Evolutionary conservation across 2,329 filamentous ascomycete genomes (phyloP).

Genomic region (Onygena corvina): DNA sequence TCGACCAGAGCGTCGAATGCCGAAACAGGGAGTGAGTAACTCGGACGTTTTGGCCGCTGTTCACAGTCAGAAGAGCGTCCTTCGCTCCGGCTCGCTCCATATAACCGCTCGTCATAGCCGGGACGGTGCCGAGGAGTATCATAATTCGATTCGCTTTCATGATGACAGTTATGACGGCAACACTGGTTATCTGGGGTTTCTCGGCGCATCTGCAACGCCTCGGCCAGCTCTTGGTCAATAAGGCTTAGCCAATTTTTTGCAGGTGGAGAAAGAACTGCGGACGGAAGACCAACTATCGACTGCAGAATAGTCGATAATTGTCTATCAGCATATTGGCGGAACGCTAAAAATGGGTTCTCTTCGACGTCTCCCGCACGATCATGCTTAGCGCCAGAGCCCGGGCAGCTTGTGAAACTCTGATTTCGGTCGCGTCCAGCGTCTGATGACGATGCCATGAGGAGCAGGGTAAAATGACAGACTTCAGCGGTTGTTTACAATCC

Average conservation of each 20-base stretch:
- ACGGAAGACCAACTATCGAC: conserved; percentile 39
- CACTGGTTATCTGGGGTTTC: conserved; percentile 1
- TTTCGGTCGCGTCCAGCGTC: conserved; percentile 4
- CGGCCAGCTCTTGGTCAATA: conserved; percentile 22
- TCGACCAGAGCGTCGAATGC: conserved; percentile 28
- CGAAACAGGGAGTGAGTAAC: conserved; percentile 20
- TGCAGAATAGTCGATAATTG: conserved; percentile 45
- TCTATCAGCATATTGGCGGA: conserved; percentile 50
- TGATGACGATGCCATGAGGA: not conserved
- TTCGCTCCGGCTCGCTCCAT: not conserved
- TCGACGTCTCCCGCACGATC: conserved; percentile 14
- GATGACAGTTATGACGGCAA: conserved; percentile 3
- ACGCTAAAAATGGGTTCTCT: conserved; percentile 47
- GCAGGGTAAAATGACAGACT: too few relatives aligned
- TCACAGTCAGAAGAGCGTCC: not conserved
- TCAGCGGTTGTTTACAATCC: too few relatives aligned
- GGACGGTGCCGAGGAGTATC: not conserved
- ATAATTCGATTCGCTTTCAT: not conserved
- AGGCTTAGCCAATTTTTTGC: conserved; percentile 28
- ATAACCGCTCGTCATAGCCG: not conserved
- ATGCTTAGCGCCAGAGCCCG: not conserved
- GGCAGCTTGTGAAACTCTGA: not conserved
- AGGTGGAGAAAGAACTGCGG: conserved; percentile 24
- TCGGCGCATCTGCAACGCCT: conserved; percentile 9
- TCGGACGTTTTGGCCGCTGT: not conserved